phyloP scores from a whole-genome alignment of 805 yeast species.

The Suhomyces vadensis region DNA sequence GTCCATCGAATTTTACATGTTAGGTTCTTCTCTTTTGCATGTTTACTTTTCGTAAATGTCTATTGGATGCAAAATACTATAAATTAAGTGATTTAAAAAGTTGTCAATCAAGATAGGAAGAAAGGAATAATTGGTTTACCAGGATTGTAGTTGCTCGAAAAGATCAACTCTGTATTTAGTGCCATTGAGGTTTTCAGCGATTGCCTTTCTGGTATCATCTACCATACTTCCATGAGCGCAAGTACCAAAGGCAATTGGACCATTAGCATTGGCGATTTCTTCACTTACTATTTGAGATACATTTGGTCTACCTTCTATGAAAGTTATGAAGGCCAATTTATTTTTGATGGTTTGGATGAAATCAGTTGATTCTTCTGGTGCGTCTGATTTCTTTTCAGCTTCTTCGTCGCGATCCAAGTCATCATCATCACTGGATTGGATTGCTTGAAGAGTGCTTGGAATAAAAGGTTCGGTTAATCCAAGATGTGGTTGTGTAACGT shows the following conservation, averaged over 20 bases:
- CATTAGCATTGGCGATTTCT: conserved; percentile 38
- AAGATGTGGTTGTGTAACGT: conserved; percentile 38
- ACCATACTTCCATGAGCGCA: conserved; percentile 52
- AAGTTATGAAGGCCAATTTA: conserved; percentile 38
- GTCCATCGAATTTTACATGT: no score
- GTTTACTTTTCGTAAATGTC: no score
- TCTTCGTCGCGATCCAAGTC: conserved; percentile 15
- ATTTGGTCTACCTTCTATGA: conserved; percentile 48
- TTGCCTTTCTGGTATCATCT: conserved; percentile 31
- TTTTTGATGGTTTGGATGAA: conserved; percentile 18
- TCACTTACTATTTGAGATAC: conserved; percentile 31
- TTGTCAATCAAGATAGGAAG: no score
- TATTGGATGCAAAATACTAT: no score
- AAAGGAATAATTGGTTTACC: conserved; percentile 27
- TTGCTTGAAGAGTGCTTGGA: conserved; percentile 10
- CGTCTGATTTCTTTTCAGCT: conserved; percentile 12
- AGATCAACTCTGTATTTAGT: conserved; percentile 35
- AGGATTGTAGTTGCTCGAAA: conserved; percentile 36
- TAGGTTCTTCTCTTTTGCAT: no score
- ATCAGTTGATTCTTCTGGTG: conserved; percentile 11
- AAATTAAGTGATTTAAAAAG: no score
- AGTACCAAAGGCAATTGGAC: conserved; percentile 47
- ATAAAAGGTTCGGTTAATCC: conserved; percentile 15
- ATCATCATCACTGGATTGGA: conserved; percentile 10
- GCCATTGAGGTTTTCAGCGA: conserved; percentile 27